Percentiles rank a stretch among this genome's conserved stretches.
Evolutionary conservation across 2,329 filamentous ascomycete genomes (phyloP).

Genomic region (Penicillium vulpinum): DNA sequence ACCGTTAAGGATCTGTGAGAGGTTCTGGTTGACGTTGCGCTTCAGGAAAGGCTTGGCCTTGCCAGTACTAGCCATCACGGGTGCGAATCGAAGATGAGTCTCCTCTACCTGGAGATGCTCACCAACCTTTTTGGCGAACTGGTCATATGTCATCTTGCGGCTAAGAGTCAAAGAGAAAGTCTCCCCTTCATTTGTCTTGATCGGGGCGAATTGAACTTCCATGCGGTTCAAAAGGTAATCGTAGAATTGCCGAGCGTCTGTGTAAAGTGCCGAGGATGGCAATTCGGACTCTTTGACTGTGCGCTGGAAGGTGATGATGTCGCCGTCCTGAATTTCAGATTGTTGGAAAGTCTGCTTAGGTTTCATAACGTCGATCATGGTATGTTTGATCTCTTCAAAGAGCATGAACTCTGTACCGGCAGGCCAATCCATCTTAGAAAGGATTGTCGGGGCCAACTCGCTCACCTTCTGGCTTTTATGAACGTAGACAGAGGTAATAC

Average conservation of each 20-base stretch:
- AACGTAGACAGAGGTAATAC: constrained; percentile 83
- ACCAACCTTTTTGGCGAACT: constrained; percentile 78
- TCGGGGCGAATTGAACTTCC: constrained; percentile 72
- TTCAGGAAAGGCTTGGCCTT: constrained; percentile 79
- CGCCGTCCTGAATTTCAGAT: constrained; percentile 94
- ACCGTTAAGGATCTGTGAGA: constrained; percentile 75
- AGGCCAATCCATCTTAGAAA: constrained; percentile 83
- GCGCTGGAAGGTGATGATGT: constrained; percentile 92
- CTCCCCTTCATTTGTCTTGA: constrained; percentile 55
- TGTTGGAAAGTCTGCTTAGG: constrained; percentile 83
- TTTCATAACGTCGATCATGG: constrained; percentile 95
- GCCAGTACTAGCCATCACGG: constrained; percentile 72
- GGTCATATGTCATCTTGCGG: constrained; percentile 86
- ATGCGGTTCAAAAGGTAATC: constrained; percentile 88
- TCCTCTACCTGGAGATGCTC: constrained; percentile 73
- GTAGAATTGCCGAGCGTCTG: constrained; percentile 81
- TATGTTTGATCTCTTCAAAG: constrained; percentile 97
- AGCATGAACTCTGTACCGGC: constrained; percentile 70
- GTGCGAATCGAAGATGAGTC: constrained; percentile 89
- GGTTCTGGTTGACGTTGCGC: constrained; percentile 67
- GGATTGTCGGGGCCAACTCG: constrained; percentile 75
- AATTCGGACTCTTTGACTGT: constrained; percentile 49
- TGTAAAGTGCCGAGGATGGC: constrained; percentile 50
- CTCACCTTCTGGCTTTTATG: constrained; percentile 83
- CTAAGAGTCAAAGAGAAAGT: constrained; percentile 78